Base-by-base conservation (phyloP, 108 stramenopile genomes). In the Skeletonema marinoi region DNA sequence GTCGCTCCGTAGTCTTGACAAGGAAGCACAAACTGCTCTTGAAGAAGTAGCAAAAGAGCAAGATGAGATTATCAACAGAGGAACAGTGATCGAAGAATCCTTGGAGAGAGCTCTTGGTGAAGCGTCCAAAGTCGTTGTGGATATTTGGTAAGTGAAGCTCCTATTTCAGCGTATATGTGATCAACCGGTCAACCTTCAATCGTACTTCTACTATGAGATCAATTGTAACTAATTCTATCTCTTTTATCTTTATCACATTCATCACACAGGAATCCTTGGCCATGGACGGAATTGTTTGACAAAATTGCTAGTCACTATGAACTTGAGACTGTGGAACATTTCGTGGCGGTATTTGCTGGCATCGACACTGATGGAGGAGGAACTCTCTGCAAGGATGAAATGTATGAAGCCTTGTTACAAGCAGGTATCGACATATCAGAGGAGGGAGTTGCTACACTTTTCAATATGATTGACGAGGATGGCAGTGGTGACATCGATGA, bases 351-450 rank as follows among this genome's bases (percentile, higher is more conserved):
- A 17, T 83, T 78, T 75, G 82, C 73, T 17, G 17, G 10, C 21
- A 83, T 83, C 19, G 82, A 83, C 31, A 36, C 4, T 14, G 78
- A 68, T 68, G 63, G 31, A 19, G 65, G 74, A 17, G 82, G 73
- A n/a, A 35, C 71, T n/a, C 59, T 84, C 32, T 65, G 66, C 59
- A 30, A 32, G 11, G 74, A 69, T 1, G 83, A 80, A 31, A 54
- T 84, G 6, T 68, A 42, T 16, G 30, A 65, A 32, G 79, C 61
- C 1, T 38, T 84, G 38, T 17, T 7, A 12, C 14, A 54, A 16
- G 68, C 78, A 13, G 78, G 75, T 32, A 60, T 77, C n/a, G 38
- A 69, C 14, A 73, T 79, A n/a, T 65, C 67, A 16, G 36, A 21
- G 33, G 29, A 75, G 30, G 59, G 72, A 31, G 64, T 71, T 32